phyloP scores from a whole-genome alignment of 441 rosid species.

The Isatis lusitanica region DNA sequence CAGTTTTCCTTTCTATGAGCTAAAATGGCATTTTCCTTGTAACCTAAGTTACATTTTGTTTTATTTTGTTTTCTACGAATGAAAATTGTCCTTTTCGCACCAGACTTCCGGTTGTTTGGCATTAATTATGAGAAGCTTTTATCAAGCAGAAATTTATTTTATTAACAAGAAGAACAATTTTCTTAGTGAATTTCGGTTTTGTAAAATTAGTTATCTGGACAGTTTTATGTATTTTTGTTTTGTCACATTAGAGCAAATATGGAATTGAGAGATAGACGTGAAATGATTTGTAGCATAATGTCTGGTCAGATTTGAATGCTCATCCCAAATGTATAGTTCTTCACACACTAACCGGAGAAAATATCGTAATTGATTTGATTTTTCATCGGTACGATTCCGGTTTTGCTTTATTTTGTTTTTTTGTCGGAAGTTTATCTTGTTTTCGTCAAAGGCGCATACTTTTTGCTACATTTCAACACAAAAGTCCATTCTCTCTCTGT shows the following conservation, averaged over 20 bases:
- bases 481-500: neutral
- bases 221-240: neutral
- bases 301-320: neutral
- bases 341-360: neutral
- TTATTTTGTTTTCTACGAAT: neutral
- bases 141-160: neutral
- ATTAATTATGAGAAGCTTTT: neutral
- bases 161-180: neutral
- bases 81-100: neutral
- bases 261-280: neutral
- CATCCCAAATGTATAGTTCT: neutral
- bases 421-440: constrained; percentile 20
- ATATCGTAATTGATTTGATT: neutral
- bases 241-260: neutral
- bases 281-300: neutral
- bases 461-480: neutral
- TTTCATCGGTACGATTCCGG: neutral
- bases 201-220: neutral
- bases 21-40: neutral
- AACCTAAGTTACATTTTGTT: neutral
- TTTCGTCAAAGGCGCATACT: neutral
- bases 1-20: neutral
- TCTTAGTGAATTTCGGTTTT: neutral
- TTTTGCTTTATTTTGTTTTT: neutral
- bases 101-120: neutral